phyloP scores from a whole-genome alignment of 805 yeast genomes.

The Grigorovia humatica region DNA sequence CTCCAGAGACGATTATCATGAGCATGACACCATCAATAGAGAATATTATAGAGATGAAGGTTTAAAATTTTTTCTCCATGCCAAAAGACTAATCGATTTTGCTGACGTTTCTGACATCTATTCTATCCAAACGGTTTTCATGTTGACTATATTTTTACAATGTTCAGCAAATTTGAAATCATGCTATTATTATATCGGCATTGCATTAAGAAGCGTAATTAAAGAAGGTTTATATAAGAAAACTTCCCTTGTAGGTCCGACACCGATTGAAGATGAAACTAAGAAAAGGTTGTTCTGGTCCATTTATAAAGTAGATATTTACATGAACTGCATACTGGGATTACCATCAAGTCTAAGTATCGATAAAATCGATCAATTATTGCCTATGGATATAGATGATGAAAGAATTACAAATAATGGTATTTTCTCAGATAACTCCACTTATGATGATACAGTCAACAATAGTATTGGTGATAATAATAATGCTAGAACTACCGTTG shows the following conservation, averaged over 20 bases:
- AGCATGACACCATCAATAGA: conserved; percentile 15
- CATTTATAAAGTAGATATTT: conserved; percentile 81
- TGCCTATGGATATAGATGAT: conserved; percentile 79
- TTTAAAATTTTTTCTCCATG: conserved; percentile 68
- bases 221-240: conserved; percentile 78
- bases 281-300: conserved; percentile 84
- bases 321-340: conserved; percentile 79
- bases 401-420: conserved; percentile 57
- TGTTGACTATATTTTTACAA: conserved; percentile 77
- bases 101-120: conserved; percentile 49
- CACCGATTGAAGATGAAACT: conserved; percentile 73
- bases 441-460: no score
- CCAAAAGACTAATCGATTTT: conserved; percentile 67
- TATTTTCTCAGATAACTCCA: conserved; percentile 10
- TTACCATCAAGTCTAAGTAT: conserved; percentile 68
- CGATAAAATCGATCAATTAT: conserved; percentile 77
- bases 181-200: conserved; percentile 83
- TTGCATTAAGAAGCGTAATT: conserved; percentile 72
- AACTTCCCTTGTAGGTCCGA: conserved; percentile 45
- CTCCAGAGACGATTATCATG: conserved; percentile 38
- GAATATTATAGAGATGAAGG: conserved; percentile 59
- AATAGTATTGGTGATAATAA: no score
- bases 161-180: conserved; percentile 81
- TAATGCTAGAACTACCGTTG: no score
- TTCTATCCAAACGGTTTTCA: conserved; percentile 76